phyloP scores from a whole-genome alignment of 345 rosid species.

The Sapria himalayana region DNA sequence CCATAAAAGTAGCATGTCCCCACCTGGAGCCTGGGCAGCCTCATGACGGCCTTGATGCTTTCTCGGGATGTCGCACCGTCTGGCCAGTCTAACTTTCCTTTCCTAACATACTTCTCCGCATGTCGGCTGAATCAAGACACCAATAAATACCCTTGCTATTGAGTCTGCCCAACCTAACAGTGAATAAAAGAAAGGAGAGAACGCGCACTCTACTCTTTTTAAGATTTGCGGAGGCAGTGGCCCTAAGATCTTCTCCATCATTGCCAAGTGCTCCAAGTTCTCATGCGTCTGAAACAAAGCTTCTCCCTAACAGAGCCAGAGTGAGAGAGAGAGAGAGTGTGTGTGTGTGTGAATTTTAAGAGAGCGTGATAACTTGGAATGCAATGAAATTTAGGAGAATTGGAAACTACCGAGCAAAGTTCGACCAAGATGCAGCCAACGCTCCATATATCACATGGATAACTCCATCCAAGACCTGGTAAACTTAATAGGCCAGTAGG shows the following conservation, averaged over 20 bases:
- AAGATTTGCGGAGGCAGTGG: constrained; percentile 41
- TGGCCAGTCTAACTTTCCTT: constrained; percentile 48
- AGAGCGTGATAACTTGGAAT: too few relatives aligned
- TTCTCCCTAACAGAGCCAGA: too few relatives aligned
- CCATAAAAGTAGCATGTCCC: too few relatives aligned
- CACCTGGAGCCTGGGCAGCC: constrained; percentile 50
- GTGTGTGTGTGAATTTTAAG: too few relatives aligned
- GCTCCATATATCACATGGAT: constrained; percentile 57
- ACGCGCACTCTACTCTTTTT: constrained; percentile 35
- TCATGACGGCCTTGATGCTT: constrained; percentile 38
- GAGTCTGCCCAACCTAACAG: not conserved
- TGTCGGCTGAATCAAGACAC: constrained; percentile 25
- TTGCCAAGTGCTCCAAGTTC: constrained; percentile 51
- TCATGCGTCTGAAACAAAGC: constrained; percentile 62
- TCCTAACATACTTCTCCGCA: constrained; percentile 41
- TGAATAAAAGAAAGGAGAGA: not conserved
- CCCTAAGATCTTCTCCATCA: constrained; percentile 63
- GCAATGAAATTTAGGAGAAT: too few relatives aligned
- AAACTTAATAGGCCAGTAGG: constrained; percentile 5
- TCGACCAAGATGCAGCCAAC: constrained; percentile 55
- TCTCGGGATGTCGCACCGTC: constrained; percentile 48
- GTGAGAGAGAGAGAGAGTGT: too few relatives aligned
- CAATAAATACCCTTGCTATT: too few relatives aligned
- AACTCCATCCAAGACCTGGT: constrained; percentile 57
- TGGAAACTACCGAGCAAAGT: constrained; percentile 58